Conservation (phyloP, 1,139 yeast genomes). For the Nakaseomyces bracarensis region DNA sequence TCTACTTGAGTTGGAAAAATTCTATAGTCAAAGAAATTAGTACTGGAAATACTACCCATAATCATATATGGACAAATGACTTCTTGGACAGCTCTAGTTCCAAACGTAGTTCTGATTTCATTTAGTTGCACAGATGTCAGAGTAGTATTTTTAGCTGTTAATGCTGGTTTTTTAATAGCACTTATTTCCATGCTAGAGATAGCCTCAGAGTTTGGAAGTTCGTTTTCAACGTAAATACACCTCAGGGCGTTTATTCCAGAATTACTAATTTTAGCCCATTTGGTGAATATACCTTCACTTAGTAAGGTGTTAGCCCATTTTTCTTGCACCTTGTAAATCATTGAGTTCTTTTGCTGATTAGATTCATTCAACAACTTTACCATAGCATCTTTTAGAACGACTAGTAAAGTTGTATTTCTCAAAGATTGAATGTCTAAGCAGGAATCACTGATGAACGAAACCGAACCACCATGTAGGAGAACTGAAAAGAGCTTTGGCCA, state of each 20-base stretch:
- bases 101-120: conserved; percentile 39
- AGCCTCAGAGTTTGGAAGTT: conserved; percentile 12
- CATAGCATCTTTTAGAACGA: conserved; percentile 12
- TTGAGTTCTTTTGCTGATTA: neutral
- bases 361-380: conserved; percentile 8
- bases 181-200: conserved; percentile 20
- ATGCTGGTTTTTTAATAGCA: conserved; percentile 10
- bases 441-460: conserved; percentile 16
- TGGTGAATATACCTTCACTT: conserved; percentile 37
- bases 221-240: conserved; percentile 36
- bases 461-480: conserved; percentile 33
- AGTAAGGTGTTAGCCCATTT: conserved; percentile 33
- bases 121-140: conserved; percentile 36
- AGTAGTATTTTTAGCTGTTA: conserved; percentile 7
- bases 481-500: conserved; percentile 32
- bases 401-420: conserved; percentile 20
- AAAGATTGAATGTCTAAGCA: conserved; percentile 4
- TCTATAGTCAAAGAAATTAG: conserved; percentile 59
- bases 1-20: conserved; percentile 31
- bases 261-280: conserved; percentile 23
- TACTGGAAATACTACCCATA: conserved; percentile 50
- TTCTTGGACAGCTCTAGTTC: conserved; percentile 48
- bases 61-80: conserved; percentile 38
- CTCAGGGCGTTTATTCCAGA: conserved; percentile 30
- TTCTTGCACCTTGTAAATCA: conserved; percentile 15